These are phyloP conservation scores for Globisporangium orthogonon DNA, from an alignment of 352 stramenopile species.

Conservation along the genomic window DNA sequence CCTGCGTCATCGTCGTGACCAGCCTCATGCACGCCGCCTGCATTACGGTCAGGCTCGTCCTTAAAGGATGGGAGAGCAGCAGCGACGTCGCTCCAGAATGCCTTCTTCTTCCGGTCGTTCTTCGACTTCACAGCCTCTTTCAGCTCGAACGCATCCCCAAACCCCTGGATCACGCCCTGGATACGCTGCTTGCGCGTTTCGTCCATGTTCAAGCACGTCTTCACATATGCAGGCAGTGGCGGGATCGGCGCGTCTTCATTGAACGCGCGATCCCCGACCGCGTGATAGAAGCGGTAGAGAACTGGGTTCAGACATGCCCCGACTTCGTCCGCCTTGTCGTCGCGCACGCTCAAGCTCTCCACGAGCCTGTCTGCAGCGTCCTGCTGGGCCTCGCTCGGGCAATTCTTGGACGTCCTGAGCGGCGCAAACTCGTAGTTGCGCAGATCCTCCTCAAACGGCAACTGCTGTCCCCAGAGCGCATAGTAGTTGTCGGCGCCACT, in stretches of 20 bases:
- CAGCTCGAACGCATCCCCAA: slow-evolving; percentile 69
- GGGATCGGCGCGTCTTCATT: slow-evolving; percentile 40
- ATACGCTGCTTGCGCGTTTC: slow-evolving; percentile 33
- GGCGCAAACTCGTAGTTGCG: slow-evolving; percentile 74
- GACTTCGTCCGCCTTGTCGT: slow-evolving; percentile 53
- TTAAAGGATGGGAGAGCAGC: slow-evolving; percentile 16
- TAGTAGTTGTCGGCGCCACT: slow-evolving; percentile 45
- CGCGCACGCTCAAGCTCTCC: slow-evolving; percentile 62
- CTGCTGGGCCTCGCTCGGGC: slow-evolving; percentile 52
- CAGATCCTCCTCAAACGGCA: slow-evolving; percentile 78
- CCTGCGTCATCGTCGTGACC: slow-evolving; percentile 26
- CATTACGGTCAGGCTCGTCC: slow-evolving; percentile 13
- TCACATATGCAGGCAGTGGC: slow-evolving; percentile 45
- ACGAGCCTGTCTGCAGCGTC: slow-evolving; percentile 58
- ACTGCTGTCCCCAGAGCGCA: slow-evolving; percentile 63
- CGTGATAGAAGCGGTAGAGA: slow-evolving; percentile 64
- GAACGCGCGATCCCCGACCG: slow-evolving; percentile 47
- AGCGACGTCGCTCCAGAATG: slow-evolving; percentile 73
- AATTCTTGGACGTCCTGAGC: slow-evolving; percentile 43
- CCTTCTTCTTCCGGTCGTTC: slow-evolving; percentile 61
- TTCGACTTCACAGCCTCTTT: slow-evolving; percentile 69
- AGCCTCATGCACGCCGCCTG: slow-evolving; percentile 12
- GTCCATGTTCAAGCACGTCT: slow-evolving; percentile 63
- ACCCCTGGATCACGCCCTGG: slow-evolving; percentile 50
- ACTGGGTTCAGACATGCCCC: slow-evolving; percentile 68